Percentiles rank a stretch among this genome's conserved stretches.
These are phyloP conservation scores for Rhododendron williamsianum DNA, from an alignment of 148 eudicot species.

Conservation along the genomic window DNA sequence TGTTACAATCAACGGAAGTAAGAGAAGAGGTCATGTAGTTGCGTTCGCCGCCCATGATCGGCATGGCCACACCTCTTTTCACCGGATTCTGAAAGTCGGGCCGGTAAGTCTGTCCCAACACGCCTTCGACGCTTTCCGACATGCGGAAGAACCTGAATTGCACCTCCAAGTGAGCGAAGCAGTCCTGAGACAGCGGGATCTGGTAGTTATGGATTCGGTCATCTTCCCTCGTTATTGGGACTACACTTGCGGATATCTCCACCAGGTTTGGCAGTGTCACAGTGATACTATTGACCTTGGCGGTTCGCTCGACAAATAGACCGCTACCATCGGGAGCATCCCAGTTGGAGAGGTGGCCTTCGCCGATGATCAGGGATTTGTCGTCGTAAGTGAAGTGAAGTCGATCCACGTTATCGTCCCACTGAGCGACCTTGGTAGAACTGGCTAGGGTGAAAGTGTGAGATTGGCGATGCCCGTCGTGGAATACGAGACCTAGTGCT, in stretches of 20 bases:
- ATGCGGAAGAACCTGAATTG: constrained; percentile 8
- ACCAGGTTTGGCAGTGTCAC: constrained; percentile 10
- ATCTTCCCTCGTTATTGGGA: constrained; percentile 17
- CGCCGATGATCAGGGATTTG: not conserved
- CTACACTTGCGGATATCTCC: constrained; percentile 13
- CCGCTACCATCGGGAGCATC: constrained; percentile 1
- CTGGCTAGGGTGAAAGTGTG: constrained; percentile 16
- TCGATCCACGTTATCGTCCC: constrained; percentile 19
- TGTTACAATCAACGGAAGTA: constrained; percentile 8
- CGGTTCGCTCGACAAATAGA: constrained; percentile 10
- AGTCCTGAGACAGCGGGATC: constrained; percentile 13
- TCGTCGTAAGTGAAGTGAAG: constrained; percentile 17
- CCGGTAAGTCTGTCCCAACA: constrained; percentile 19
- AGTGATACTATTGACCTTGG: not conserved
- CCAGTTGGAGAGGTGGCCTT: constrained; percentile 15
- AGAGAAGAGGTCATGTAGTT: constrained; percentile 15
- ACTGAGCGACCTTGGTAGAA: constrained; percentile 9
- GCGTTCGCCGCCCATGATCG: constrained; percentile 19
- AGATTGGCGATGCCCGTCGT: not conserved
- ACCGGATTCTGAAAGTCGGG: constrained; percentile 16
- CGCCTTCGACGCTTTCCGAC: constrained; percentile 11
- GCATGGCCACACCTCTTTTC: constrained; percentile 21
- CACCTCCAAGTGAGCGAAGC: constrained; percentile 15
- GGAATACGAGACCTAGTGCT: constrained; percentile 23
- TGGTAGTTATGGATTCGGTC: constrained; percentile 18